A percentile compares a stretch with the other conserved stretches of the same genome.
These are phyloP conservation scores for Sphaerulina populicola DNA, from an alignment of 2,329 filamentous ascomycete species.

Conservation along the genomic window DNA sequence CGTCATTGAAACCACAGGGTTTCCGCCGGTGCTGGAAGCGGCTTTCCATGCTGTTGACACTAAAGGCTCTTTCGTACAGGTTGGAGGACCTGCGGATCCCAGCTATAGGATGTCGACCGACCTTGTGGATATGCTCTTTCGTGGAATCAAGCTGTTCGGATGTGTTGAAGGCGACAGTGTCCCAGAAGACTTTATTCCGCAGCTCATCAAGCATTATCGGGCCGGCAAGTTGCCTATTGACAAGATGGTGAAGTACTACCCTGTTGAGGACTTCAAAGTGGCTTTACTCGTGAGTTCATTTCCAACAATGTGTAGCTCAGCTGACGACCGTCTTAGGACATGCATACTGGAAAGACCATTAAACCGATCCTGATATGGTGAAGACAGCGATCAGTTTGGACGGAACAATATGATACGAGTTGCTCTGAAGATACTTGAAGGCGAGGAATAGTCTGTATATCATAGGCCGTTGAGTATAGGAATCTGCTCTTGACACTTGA, in stretches of 20 bases:
- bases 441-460: too few species aligned
- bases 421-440: too few species aligned
- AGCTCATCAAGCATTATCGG: constrained; percentile 40
- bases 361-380: constrained; percentile 36
- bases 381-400: background rate
- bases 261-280: constrained; percentile 33
- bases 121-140: constrained; percentile 35
- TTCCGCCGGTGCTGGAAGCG: constrained; percentile 15
- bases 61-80: constrained; percentile 40
- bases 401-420: too few species aligned
- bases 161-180: constrained; percentile 39
- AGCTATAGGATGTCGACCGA: constrained; percentile 35
- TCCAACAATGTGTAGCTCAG: background rate
- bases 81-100: constrained; percentile 37
- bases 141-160: constrained; percentile 40
- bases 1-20: constrained; percentile 35
- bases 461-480: too few species aligned
- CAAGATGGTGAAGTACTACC: constrained; percentile 37
- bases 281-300: constrained; percentile 25
- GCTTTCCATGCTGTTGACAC: constrained; percentile 17
- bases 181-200: constrained; percentile 35
- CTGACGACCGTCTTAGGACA: constrained; percentile 24
- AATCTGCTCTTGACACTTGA: too few species aligned
- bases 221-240: constrained; percentile 39
- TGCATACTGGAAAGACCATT: constrained; percentile 33